These are phyloP conservation scores for Quercus phellos DNA, from an alignment of 331 rosid genomes.

Conservation along the genomic window DNA sequence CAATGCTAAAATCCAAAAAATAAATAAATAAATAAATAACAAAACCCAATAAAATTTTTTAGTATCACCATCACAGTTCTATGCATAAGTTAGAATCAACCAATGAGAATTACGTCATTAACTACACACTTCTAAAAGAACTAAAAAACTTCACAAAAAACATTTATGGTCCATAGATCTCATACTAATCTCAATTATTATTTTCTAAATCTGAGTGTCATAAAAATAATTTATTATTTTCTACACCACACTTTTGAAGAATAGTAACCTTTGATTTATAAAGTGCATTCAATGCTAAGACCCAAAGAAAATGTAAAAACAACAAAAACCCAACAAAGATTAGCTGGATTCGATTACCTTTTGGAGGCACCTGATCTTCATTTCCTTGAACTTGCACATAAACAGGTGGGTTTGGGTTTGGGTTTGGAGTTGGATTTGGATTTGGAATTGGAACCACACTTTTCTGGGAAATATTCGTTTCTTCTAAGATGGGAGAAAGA, in stretches of 20 bases:
- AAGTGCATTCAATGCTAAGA: background rate
- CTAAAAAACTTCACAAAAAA: background rate
- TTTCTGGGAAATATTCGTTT: constrained; percentile 41
- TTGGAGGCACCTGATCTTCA: constrained; percentile 24
- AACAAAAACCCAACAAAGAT: background rate
- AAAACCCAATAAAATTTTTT: too few relatives aligned
- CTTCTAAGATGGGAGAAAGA: constrained; percentile 14
- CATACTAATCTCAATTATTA: background rate
- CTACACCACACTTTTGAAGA: background rate
- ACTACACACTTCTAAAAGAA: background rate
- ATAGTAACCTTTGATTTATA: background rate
- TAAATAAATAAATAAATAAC: too few relatives aligned
- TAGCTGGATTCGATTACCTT: constrained; percentile 13
- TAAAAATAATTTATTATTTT: background rate
- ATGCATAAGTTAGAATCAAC: too few relatives aligned
- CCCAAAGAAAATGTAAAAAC: background rate
- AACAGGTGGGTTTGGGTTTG: constrained; percentile 19
- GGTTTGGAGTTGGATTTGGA: too few relatives aligned
- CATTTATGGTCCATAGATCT: constrained; percentile 1
- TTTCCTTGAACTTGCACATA: constrained; percentile 11
- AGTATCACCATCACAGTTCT: too few relatives aligned
- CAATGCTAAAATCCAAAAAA: background rate
- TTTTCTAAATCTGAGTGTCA: too few relatives aligned
- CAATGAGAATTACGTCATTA: too few relatives aligned
- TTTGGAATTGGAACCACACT: background rate